phyloP scores from a whole-genome alignment of 768 basidiomycete species.

The Agaricus subrufescens region DNA sequence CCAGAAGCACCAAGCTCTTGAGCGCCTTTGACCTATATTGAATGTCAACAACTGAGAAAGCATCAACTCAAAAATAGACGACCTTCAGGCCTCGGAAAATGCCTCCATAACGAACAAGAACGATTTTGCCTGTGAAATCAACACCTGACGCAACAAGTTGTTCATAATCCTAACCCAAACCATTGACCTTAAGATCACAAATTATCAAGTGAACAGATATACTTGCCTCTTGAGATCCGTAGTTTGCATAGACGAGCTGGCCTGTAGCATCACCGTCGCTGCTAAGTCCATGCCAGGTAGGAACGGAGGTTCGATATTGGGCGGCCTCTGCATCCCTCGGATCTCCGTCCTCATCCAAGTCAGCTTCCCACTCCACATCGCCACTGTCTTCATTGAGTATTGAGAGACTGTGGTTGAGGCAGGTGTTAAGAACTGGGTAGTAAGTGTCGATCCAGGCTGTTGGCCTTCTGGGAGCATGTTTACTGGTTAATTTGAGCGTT shows the following conservation, averaged over 20 bases:
- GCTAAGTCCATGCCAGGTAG: constrained; percentile 86
- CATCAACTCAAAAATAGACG: neutral
- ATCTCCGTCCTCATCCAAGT: constrained; percentile 68
- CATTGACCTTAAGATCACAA: neutral
- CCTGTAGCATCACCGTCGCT: constrained; percentile 71
- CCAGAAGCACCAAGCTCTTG: constrained; percentile 79
- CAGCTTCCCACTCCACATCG: constrained; percentile 57
- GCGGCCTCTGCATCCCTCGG: constrained; percentile 69
- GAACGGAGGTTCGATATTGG: constrained; percentile 60
- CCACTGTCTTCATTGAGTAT: constrained; percentile 54
- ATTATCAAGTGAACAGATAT: neutral
- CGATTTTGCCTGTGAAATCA: constrained; percentile 73
- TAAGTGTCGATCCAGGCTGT: constrained; percentile 84
- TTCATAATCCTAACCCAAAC: constrained; percentile 33
- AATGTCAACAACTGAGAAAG: constrained; percentile 8
- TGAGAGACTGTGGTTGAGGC: constrained; percentile 62
- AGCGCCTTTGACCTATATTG: constrained; percentile 66
- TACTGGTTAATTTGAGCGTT: constrained; percentile 49
- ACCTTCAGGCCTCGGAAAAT: constrained; percentile 87
- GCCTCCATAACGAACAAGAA: constrained; percentile 70
- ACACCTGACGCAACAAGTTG: constrained; percentile 59
- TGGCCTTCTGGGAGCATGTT: constrained; percentile 39
- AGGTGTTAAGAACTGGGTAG: constrained; percentile 83
- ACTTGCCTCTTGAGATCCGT: constrained; percentile 58
- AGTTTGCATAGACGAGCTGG: constrained; percentile 72